Evolutionary conservation across 345 rosid species (phyloP), one percentile per base, ranked within the genome.

Genomic region (Populus deltoides): DNA sequence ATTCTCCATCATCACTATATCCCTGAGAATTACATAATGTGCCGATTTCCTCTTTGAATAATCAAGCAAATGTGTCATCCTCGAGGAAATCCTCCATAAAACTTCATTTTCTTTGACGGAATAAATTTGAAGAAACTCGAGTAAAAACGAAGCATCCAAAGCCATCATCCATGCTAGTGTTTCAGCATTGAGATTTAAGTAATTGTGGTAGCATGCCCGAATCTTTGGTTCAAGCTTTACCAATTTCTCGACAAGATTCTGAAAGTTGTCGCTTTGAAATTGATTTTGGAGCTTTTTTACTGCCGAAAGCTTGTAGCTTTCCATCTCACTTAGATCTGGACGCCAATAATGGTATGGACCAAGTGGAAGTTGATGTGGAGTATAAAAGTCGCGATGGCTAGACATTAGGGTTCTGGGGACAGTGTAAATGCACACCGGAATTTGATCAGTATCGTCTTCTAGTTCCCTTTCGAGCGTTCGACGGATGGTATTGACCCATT

Each of bases 111-210:
- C 82, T 85, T 76, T 67, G 35, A 51, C 71, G 65, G 79, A 81
- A 38, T 86, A 84, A 27, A 88, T 29, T 45, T 55, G 88, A 43
- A 93, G 87, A 79, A 91, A 85, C 85, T 91, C 91, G 0, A 90
- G 86, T 83, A 93, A 38, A 77, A 93, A 89, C 0, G 90, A 84
- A 0, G 92, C 87, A 59, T 91, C 95, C 15, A 92, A 81, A 4
- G 89, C 90, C 93, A 91, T 86, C 79, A 92, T 91, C 95, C 93
- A 91, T 7, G 88, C 83, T 68, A 91, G 71, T 55, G 91, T 88
- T 71, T 87, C 92, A 0, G 82, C 79, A n/a, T 74, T 83, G 75
- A 89, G 73, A 71, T 80, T 80, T 1, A 90, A 71, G 47, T 80
- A 82, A 65, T 79, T 88, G 55, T 90, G 94, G 77, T 89, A 92